Conservation (phyloP, 495 filamentous ascomycete species). For the Recurvomyces mirabilis region DNA sequence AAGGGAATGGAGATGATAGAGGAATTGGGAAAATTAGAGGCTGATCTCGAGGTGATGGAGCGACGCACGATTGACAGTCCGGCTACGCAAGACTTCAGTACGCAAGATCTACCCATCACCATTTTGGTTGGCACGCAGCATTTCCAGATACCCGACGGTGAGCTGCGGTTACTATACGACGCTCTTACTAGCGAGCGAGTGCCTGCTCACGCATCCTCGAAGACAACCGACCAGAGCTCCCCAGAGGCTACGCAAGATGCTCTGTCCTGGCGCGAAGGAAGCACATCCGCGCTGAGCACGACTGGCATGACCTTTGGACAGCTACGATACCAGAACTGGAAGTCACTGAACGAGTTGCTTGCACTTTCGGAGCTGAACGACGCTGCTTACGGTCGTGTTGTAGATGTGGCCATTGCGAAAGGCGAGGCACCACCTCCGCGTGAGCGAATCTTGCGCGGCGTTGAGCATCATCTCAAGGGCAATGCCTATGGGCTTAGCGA, state of each 20-base stretch:
- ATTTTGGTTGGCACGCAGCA: neutral
- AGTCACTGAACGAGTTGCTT: slow-evolving; percentile 24
- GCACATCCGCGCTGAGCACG: neutral
- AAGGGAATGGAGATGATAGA: neutral
- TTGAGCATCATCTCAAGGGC: no score
- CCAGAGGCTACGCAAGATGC: neutral
- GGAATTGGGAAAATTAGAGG: slow-evolving; percentile 4
- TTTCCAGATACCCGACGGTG: slow-evolving; percentile 7
- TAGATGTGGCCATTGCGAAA: slow-evolving; percentile 17
- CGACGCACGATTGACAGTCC: neutral
- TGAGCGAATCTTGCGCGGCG: neutral
- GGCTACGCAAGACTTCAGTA: slow-evolving; percentile 12
- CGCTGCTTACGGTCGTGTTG: slow-evolving; percentile 1
- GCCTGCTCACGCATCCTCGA: neutral
- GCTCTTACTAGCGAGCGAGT: slow-evolving; percentile 28
- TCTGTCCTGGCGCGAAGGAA: neutral
- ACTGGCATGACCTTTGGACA: slow-evolving; percentile 21
- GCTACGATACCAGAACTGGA: slow-evolving; percentile 29
- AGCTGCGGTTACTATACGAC: slow-evolving; percentile 25
- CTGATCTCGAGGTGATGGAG: slow-evolving; percentile 11
- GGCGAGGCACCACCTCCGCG: slow-evolving; percentile 8
- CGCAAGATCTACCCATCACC: slow-evolving; percentile 14
- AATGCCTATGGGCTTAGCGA: slow-evolving; percentile 14
- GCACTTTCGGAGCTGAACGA: slow-evolving; percentile 16
- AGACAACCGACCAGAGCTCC: neutral